Evolutionary conservation across 306 rosid species (phyloP).

Genomic region (Vigna hirtella): DNA sequence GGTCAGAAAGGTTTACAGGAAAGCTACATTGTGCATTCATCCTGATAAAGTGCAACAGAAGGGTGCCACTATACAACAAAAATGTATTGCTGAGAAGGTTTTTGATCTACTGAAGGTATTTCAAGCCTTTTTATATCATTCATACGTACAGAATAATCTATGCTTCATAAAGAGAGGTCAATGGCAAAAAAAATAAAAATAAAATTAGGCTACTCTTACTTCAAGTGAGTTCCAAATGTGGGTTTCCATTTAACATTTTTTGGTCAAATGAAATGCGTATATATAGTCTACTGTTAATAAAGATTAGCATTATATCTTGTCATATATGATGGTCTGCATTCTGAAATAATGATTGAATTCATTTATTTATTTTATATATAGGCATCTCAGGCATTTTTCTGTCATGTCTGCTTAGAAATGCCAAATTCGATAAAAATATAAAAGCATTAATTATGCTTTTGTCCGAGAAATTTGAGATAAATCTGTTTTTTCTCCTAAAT

Average conservation of each 20-base stretch:
- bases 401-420: neutral
- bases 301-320: neutral
- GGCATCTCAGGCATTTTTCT: neutral
- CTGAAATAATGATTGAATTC: neutral
- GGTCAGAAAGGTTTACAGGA: conserved; percentile 87
- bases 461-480: neutral
- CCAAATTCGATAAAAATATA: neutral
- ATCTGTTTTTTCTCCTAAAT: neutral
- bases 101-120: conserved; percentile 94
- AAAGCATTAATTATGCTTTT: neutral
- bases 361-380: neutral
- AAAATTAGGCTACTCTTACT: conserved; percentile 14
- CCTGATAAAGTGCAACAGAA: conserved; percentile 99
- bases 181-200: neutral
- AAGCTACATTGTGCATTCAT: conserved; percentile 95
- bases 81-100: conserved; percentile 94
- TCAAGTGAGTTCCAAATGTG: neutral
- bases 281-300: neutral
- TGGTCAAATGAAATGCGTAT: conserved; percentile 8
- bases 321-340: conserved; percentile 1
- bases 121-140: conserved; percentile 12
- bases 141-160: neutral
- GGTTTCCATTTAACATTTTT: conserved; percentile 24
- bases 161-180: conserved; percentile 15
- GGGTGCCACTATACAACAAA: conserved; percentile 97